These are phyloP conservation scores for Pittosporum tobira DNA, from an alignment of 129 eudicot species.

Conservation along the genomic window DNA sequence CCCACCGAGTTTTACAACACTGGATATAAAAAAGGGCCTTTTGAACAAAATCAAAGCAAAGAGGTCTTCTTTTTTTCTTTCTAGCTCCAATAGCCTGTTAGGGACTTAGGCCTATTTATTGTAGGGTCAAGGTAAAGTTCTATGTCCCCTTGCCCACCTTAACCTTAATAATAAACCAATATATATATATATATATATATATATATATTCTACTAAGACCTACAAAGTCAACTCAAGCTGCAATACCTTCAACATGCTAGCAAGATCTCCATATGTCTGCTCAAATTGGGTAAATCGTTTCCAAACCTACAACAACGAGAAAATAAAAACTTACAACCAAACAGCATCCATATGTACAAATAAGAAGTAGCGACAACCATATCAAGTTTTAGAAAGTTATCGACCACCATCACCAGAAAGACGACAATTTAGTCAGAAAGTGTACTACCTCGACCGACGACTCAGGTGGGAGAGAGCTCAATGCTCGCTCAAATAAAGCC, in stretches of 20 bases:
- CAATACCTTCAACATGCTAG: conserved; percentile 93
- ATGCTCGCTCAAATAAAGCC: conserved; percentile 95
- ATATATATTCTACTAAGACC: too few relatives aligned
- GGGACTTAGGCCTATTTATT: too few relatives aligned
- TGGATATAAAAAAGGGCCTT: too few relatives aligned
- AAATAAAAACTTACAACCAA: not conserved
- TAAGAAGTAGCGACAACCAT: conserved; percentile 1
- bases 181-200: too few relatives aligned
- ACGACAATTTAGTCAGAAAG: not conserved
- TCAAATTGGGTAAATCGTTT: conserved; percentile 81
- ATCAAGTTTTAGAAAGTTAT: not conserved
- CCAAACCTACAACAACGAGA: conserved; percentile 59
- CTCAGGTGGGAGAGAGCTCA: conserved; percentile 88
- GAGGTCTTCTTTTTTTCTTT: too few relatives aligned
- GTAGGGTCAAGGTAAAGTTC: too few relatives aligned
- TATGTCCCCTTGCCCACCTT: too few relatives aligned
- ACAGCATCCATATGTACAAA: not conserved
- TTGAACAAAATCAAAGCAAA: too few relatives aligned
- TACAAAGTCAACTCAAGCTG: too few relatives aligned
- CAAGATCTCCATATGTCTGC: conserved; percentile 95
- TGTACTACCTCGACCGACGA: conserved; percentile 79
- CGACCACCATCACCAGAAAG: not conserved
- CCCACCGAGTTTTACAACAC: too few relatives aligned
- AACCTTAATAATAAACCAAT: too few relatives aligned
- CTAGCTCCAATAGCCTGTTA: too few relatives aligned